A percentile compares a stretch with the other conserved stretches of the same genome.
phyloP scores from a whole-genome alignment of 2,329 filamentous ascomycete species.

The Talaromyces amestolkiae region DNA sequence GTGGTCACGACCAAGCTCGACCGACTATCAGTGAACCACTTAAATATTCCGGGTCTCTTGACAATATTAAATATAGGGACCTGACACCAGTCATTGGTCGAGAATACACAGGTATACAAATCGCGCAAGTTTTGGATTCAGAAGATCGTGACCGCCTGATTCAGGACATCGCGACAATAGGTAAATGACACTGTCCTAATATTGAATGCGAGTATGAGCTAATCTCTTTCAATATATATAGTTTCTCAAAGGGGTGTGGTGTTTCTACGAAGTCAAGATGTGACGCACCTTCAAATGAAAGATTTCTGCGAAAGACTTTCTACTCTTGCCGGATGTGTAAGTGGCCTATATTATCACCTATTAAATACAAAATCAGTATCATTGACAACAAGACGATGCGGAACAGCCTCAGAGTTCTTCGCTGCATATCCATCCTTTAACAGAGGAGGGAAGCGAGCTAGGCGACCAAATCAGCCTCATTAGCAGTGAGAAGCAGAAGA shows the following conservation, averaged over 20 bases:
- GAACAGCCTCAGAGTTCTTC: slow-evolving; percentile 47
- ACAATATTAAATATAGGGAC: slow-evolving; percentile 26
- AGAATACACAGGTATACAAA: slow-evolving; percentile 37
- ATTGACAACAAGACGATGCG: neutral
- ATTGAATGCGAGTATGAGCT: neutral
- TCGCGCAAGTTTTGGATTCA: slow-evolving; percentile 55
- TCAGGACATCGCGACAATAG: slow-evolving; percentile 63
- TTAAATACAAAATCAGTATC: neutral
- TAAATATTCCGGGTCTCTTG: slow-evolving; percentile 44
- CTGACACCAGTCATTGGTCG: slow-evolving; percentile 37
- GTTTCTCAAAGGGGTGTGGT: slow-evolving; percentile 52
- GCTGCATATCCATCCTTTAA: slow-evolving; percentile 56
- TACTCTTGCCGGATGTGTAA: slow-evolving; percentile 43
- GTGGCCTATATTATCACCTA: neutral
- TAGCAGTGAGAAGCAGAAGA: slow-evolving; percentile 56
- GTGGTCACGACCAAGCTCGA: slow-evolving; percentile 26
- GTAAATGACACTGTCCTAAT: slow-evolving; percentile 37
- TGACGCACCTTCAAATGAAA: slow-evolving; percentile 47
- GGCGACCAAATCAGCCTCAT: slow-evolving; percentile 59
- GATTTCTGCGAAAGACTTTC: slow-evolving; percentile 48
- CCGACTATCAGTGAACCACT: slow-evolving; percentile 34
- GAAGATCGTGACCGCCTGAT: slow-evolving; percentile 62
- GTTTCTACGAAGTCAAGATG: slow-evolving; percentile 51
- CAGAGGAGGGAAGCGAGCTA: slow-evolving; percentile 52
- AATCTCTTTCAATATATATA: neutral